Base-by-base conservation (phyloP, 2,329 filamentous ascomycete genomes). In the Alternaria arbusti region DNA sequence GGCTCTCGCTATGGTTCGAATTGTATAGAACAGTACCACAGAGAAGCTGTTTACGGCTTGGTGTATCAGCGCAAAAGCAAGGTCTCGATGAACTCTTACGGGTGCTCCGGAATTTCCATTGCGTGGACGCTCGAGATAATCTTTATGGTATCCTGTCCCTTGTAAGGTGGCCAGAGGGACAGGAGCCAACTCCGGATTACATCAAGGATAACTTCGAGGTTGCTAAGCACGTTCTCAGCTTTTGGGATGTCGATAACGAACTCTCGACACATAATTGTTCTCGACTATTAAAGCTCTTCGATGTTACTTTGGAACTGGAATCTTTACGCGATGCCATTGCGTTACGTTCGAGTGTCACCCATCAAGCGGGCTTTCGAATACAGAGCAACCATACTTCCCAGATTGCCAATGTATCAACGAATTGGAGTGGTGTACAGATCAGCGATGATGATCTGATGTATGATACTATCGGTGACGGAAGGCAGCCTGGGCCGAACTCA, bases 321-420 rank as follows among this genome's bases (percentile, higher is more conserved):
- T 40, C 32, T 5, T 40, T 40, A 6, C 32, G 32, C 15, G 4
- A 40, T 1, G 32, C 32, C 15, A 17, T 40, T 6, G 15, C 32
- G 32, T 40, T 40, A 17, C 32, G 32, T 40, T 40, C 32, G 15
- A n/a, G 32, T 2, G 32, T 3, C 0, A 1, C 8, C 0, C 15
- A 1, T 10, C 8, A 40, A 40, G 0, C 32, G 15, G 15, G 3
- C 32, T 1, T 17, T 10, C 15, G 15, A 40, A 0, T 10, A 40
- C 32, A 40, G 1, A 2, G 2, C 8, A 10, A 10, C 1, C 15
- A 0, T 17, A 0, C 0, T 2, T 10, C 32, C 8, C 0, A 17
- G 2, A 10, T 9, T 6, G 4, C 8, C 32, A 40, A 36, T 5
- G 32, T n/a, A 0, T 3, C 0, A 9, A 9, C 3, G 15, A 5